Evolutionary conservation across 768 basidiomycete genomes (phyloP).

Genomic region (Mycena chlorophos): DNA sequence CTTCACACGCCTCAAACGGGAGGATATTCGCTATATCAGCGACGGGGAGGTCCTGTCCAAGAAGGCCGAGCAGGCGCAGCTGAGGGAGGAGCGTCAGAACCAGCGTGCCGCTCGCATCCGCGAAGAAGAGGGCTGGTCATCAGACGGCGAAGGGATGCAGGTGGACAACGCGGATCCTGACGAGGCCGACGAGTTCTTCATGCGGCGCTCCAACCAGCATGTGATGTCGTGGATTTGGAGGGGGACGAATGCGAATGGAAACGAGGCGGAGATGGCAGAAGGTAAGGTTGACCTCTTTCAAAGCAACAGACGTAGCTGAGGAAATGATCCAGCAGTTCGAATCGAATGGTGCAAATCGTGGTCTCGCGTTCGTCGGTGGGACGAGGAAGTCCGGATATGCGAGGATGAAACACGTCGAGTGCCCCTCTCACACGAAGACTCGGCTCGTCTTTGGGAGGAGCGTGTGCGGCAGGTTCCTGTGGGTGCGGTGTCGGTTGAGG

Average conservation of each 20-base stretch:
- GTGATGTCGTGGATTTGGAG: too few species aligned
- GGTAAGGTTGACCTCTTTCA: neutral
- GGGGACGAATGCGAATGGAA: too few species aligned
- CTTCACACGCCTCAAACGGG: neutral
- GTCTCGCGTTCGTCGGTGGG: conserved; percentile 12
- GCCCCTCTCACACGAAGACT: neutral
- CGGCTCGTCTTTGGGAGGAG: neutral
- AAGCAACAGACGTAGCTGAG: neutral
- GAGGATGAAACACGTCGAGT: conserved; percentile 19
- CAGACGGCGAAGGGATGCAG: too few species aligned
- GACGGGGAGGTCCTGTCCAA: neutral
- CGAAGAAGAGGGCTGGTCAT: too few species aligned
- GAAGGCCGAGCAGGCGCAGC: neutral
- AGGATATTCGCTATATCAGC: conserved; percentile 5
- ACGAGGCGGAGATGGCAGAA: too few species aligned
- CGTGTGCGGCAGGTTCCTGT: neutral
- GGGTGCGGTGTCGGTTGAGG: neutral
- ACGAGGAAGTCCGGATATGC: conserved; percentile 18
- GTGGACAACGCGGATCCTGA: too few species aligned
- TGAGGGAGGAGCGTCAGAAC: neutral
- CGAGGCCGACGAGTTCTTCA: too few species aligned
- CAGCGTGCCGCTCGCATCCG: too few species aligned
- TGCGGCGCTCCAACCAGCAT: too few species aligned
- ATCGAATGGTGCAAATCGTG: conserved; percentile 13
- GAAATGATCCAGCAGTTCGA: conserved; percentile 2